Conservation (phyloP, 148 eudicot genomes). For the Amaranthus palmeri region DNA sequence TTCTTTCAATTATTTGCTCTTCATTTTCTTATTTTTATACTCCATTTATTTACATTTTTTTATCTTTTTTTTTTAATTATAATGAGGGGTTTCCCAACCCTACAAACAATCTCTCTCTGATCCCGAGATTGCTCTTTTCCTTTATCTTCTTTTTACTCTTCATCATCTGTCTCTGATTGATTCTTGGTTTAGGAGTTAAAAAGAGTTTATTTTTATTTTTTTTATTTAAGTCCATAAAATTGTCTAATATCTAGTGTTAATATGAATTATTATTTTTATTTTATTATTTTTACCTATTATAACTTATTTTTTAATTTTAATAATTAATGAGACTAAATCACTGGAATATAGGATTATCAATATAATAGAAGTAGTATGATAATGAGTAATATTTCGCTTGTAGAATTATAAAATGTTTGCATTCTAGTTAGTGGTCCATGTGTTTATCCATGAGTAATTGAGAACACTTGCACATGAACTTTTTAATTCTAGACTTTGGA, state of each 20-base stretch:
- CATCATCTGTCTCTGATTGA: constrained; percentile 14
- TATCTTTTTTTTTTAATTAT: not conserved
- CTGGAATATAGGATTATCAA: no score
- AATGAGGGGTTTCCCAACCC: constrained; percentile 22
- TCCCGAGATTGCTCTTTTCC: constrained; percentile 37
- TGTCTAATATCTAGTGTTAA: no score
- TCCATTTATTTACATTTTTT: no score
- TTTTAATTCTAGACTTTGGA: not conserved
- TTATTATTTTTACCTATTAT: no score
- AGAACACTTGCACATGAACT: not conserved
- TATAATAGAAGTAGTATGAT: no score
- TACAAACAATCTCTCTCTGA: constrained; percentile 33
- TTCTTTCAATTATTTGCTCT: constrained; percentile 34
- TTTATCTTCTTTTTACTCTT: constrained; percentile 24
- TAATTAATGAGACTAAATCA: no score
- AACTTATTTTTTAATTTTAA: no score
- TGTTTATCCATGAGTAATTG: not conserved
- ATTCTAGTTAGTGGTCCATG: not conserved
- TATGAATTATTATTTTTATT: no score
- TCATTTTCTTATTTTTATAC: constrained; percentile 6
- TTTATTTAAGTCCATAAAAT: no score
- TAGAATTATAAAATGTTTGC: not conserved
- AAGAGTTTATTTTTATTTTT: not conserved
- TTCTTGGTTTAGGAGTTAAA: constrained; percentile 12
- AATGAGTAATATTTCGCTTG: not conserved